phyloP scores from a whole-genome alignment of 306 rosid species.

The Rosa persica region DNA sequence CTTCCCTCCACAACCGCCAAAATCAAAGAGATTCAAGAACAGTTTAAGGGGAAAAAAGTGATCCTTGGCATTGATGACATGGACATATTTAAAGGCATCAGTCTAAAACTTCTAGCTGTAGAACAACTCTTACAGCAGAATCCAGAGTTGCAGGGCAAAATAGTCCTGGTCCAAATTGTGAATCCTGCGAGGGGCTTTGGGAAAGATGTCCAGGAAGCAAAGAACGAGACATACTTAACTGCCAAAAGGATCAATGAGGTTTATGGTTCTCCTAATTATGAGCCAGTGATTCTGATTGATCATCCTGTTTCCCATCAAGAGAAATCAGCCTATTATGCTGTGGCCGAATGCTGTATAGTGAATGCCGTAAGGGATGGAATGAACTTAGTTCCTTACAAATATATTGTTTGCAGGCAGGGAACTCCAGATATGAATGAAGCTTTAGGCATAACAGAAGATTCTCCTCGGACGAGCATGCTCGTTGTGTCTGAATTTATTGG shows the following conservation, averaged over 20 bases:
- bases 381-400: constrained; percentile 87
- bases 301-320: constrained; percentile 72
- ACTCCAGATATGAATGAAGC: constrained; percentile 54
- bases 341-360: constrained; percentile 85
- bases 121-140: constrained; percentile 76
- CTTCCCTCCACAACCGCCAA: constrained; percentile 59
- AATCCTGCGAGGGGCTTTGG: constrained; percentile 90
- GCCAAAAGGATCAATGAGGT: constrained; percentile 59
- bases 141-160: constrained; percentile 51
- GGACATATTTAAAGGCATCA: constrained; percentile 87
- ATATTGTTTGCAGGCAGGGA: constrained; percentile 75
- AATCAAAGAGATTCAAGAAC: constrained; percentile 63
- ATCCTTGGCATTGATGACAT: constrained; percentile 69
- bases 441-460: constrained; percentile 41
- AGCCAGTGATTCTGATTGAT: constrained; percentile 70
- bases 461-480: constrained; percentile 66
- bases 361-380: constrained; percentile 87
- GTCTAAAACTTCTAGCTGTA: constrained; percentile 69
- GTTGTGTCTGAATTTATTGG: constrained; percentile 93
- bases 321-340: constrained; percentile 78
- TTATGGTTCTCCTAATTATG: constrained; percentile 56
- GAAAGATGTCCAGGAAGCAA: constrained; percentile 79
- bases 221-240: constrained; percentile 55
- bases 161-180: constrained; percentile 75
- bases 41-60: constrained; percentile 52